Conservation (phyloP, 129 eudicot genomes). For the Flaveria linearis region DNA sequence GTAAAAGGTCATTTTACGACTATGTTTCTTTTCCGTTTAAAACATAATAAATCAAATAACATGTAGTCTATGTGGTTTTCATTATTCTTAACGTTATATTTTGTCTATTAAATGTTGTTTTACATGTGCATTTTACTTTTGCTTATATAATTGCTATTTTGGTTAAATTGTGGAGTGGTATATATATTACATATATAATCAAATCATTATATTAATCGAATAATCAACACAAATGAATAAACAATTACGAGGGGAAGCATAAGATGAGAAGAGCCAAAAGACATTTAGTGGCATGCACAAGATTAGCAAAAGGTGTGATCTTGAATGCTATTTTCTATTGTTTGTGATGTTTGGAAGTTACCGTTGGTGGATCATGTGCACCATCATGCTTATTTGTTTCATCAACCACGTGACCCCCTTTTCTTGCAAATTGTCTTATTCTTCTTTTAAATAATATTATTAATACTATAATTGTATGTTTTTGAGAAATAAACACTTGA, state of each 20-base stretch:
- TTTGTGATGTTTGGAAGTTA: conserved; percentile 26
- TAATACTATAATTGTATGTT: not conserved
- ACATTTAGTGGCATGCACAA: conserved; percentile 30
- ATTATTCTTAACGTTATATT: too few species aligned
- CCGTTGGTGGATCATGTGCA: conserved; percentile 54
- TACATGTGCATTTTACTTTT: not conserved
- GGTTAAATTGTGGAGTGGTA: not conserved
- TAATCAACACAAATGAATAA: not conserved
- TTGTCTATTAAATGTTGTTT: too few species aligned
- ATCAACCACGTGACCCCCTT: conserved; percentile 37
- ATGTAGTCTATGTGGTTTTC: too few species aligned
- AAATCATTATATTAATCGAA: not conserved
- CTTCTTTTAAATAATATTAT: not conserved
- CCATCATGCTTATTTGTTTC: conserved; percentile 36
- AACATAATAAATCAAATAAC: too few species aligned
- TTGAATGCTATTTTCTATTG: not conserved
- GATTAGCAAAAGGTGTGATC: conserved; percentile 24
- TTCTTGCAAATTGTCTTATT: conserved; percentile 25
- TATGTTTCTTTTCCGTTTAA: too few species aligned
- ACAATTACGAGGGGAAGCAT: conserved; percentile 10
- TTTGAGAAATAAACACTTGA: not conserved
- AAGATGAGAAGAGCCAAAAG: conserved; percentile 13
- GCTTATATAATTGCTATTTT: not conserved
- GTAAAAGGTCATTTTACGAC: too few species aligned
- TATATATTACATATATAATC: too few species aligned